Base-by-base conservation (phyloP, 768 basidiomycete species). In the Termitomyces sp. region DNA sequence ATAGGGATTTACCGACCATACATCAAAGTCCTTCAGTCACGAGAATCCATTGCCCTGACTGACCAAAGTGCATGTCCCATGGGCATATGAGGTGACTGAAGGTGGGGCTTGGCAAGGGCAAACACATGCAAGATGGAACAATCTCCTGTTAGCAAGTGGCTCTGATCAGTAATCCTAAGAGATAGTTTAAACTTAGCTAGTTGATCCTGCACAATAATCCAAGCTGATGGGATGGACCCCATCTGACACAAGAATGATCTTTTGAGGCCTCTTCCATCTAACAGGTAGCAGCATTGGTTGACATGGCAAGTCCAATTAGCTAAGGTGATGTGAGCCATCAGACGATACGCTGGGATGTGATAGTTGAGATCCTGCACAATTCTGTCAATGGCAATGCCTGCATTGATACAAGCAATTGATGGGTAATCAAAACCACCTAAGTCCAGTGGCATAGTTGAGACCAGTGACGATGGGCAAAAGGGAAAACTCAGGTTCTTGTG, bases 401-500 rank as follows among this genome's bases (percentile, higher is more conserved):
- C 55, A 53, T 71, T 71, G 7, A 71, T 59, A 1, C 59, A 50
- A 3, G 64, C 13, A 10, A 70, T 55, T 0, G 67, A 70, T 0
- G 65, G 63, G 27, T 69, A 67, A 27, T 62, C 69, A 26, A 70
- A 64, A 4, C 70, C 68, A 16, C 52, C 44, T 0, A 52, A 22
- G 5, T 51, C n/a, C 1, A 70, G 12, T 1, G 70, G 68, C 0
- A 64, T 56, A 0, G 64, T 64, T 0, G 54, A 33, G 5, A 69
- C 6, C 8, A 32, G 9, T 0, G 64, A 37, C 2, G 37, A 58
- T 0, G 51, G 60, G 12, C 44, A 37, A 50, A 67, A 73, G 0
- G 69, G 72, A 44, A 73, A 68, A 2, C 66, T 65, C 1, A 62
- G 39, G 14, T 49, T 27, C 0, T 61, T 24, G 37, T 73, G 69